Conservation (phyloP, 257 asterid species). For the Scutellaria baicalensis region DNA sequence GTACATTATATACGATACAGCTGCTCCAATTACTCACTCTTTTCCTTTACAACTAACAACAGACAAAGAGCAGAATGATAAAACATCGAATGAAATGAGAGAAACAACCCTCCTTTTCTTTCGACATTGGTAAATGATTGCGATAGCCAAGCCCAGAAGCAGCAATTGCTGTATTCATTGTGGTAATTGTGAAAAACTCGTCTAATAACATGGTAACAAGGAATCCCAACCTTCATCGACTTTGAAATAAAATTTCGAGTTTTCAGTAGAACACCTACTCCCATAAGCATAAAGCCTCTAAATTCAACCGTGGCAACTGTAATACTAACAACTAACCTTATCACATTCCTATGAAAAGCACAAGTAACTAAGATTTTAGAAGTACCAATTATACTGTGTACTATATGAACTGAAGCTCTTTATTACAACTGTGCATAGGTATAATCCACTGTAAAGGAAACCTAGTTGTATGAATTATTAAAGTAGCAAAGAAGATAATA, state of each 20-base stretch:
- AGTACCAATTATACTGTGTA: no score
- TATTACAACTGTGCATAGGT: not conserved
- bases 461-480: constrained; percentile 17
- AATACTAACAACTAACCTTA: not conserved
- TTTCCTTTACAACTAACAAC: no score
- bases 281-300: not conserved
- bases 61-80: no score
- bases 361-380: not conserved
- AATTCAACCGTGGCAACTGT: not conserved
- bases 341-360: not conserved
- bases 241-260: not conserved
- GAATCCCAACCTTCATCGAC: not conserved
- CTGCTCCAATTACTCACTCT: no score
- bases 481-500: constrained; percentile 17
- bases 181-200: no score
- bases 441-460: constrained; percentile 6
- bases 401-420: no score
- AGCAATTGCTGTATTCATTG: no score
- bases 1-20: no score
- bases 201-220: not conserved
- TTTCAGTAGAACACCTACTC: not conserved
- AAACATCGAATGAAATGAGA: no score
- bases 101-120: no score
- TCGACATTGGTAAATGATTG: no score
- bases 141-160: no score